Conservation (phyloP, 371 early-diverging fungal genomes). For the Blakeslea trispora region DNA sequence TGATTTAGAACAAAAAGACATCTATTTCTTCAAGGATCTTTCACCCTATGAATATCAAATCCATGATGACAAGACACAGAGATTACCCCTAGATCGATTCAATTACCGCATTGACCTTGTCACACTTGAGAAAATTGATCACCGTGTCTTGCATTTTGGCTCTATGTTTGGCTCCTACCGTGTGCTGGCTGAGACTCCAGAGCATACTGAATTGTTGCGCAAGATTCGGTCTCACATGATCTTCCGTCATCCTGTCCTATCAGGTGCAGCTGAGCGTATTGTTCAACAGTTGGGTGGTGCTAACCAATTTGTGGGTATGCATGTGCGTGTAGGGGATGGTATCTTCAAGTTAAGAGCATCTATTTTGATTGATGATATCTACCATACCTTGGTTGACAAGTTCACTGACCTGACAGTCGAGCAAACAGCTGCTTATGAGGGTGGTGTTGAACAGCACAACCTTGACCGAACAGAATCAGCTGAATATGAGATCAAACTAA, state of each 20-base stretch:
- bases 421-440: conserved; percentile 32
- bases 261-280: conserved; percentile 39
- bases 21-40: conserved; percentile 51
- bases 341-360: conserved; percentile 46
- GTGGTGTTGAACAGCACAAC: conserved; percentile 35
- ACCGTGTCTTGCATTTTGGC: conserved; percentile 53
- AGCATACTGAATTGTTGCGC: conserved; percentile 37
- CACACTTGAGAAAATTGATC: conserved; percentile 41
- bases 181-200: conserved; percentile 46
- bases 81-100: conserved; percentile 45
- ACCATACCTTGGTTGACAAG: conserved; percentile 37
- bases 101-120: conserved; percentile 43
- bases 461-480: conserved; percentile 41
- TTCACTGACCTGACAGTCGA: conserved; percentile 45
- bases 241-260: conserved; percentile 48
- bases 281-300: conserved; percentile 49
- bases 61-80: conserved; percentile 48
- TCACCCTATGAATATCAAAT: conserved; percentile 57
- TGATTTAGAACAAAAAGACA: conserved; percentile 24
- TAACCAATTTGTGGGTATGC: conserved; percentile 49
- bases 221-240: conserved; percentile 52
- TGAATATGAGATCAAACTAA: conserved; percentile 46
- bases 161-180: conserved; percentile 60
- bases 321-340: conserved; percentile 59
- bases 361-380: conserved; percentile 50